Evolutionary conservation across 2,329 filamentous ascomycete species (phyloP).

Genomic region (Fusarium marasasianum): DNA sequence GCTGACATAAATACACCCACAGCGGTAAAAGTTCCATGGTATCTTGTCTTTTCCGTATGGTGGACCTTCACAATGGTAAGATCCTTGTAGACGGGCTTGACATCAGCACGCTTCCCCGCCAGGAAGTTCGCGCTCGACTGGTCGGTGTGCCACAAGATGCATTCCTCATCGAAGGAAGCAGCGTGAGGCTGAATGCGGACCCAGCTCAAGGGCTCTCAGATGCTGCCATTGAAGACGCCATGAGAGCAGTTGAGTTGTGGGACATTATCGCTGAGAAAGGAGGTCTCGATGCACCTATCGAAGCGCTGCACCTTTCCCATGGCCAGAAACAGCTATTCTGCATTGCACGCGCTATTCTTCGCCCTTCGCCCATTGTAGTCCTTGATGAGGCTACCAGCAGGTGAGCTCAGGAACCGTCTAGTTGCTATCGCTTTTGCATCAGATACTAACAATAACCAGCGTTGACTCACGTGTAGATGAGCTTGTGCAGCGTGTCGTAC

Average conservation of each 20-base stretch:
- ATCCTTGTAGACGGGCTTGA: conserved; percentile 58
- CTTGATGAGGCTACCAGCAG: conserved; percentile 55
- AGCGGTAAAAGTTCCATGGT: conserved; percentile 59
- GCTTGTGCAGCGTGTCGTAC: conserved; percentile 26
- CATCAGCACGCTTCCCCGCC: conserved; percentile 39
- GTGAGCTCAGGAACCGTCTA: conserved; percentile 11
- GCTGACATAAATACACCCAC: not conserved
- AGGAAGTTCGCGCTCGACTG: conserved; percentile 45
- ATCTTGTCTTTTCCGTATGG: conserved; percentile 54
- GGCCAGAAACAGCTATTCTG: conserved; percentile 61
- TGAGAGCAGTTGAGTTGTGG: conserved; percentile 58
- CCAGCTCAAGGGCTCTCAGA: conserved; percentile 51
- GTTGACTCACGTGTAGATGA: conserved; percentile 31
- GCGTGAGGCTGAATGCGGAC: conserved; percentile 59
- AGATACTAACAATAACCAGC: not conserved
- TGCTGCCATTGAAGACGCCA: conserved; percentile 52
- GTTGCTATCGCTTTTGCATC: too few relatives aligned
- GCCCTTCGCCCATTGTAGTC: conserved; percentile 51
- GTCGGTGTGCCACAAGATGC: conserved; percentile 61
- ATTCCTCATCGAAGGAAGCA: conserved; percentile 55
- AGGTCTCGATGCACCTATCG: conserved; percentile 49
- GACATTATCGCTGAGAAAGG: conserved; percentile 50
- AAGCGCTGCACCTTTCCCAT: conserved; percentile 50
- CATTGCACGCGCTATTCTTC: conserved; percentile 57
- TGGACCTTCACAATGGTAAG: conserved; percentile 52